Percentiles rank a stretch among this genome's conserved stretches.
Conservation (phyloP, 2,329 filamentous ascomycete species). For the Ophiocordyceps sinensis region DNA sequence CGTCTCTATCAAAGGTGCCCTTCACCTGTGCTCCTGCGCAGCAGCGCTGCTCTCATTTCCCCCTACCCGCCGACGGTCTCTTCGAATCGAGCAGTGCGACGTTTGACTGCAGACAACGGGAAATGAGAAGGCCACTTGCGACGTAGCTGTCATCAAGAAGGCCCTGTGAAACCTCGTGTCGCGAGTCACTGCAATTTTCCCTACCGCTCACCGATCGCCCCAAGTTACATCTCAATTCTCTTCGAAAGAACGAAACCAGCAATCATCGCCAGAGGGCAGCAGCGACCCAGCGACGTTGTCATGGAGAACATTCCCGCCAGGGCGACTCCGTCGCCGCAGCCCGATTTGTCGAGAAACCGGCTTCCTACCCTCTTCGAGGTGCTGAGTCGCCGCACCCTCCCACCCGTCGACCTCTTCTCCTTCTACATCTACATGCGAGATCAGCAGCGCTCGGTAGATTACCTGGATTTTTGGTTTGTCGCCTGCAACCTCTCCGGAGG, state of each 20-base stretch:
- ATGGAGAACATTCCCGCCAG: conserved; percentile 12
- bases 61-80: no score
- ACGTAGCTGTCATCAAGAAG: conserved; percentile 5
- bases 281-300: neutral
- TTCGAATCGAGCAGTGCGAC: no score
- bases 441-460: conserved; percentile 94
- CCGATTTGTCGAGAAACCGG: conserved; percentile 58
- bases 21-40: conserved; percentile 7
- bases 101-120: neutral
- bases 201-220: neutral
- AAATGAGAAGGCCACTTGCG: neutral
- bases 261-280: neutral
- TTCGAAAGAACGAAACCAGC: neutral
- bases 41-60: no score
- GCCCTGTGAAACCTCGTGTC: conserved; percentile 5
- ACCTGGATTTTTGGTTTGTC: conserved; percentile 89
- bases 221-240: neutral
- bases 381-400: conserved; percentile 80
- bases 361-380: conserved; percentile 94
- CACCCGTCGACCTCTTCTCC: conserved; percentile 91
- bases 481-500: neutral
- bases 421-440: conserved; percentile 99
- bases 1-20: conserved; percentile 3
- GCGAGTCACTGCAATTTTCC: neutral
- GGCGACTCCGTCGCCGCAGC: conserved; percentile 36